Conservation (phyloP, 345 rosid genomes). For the Toxicodendron radicans region DNA sequence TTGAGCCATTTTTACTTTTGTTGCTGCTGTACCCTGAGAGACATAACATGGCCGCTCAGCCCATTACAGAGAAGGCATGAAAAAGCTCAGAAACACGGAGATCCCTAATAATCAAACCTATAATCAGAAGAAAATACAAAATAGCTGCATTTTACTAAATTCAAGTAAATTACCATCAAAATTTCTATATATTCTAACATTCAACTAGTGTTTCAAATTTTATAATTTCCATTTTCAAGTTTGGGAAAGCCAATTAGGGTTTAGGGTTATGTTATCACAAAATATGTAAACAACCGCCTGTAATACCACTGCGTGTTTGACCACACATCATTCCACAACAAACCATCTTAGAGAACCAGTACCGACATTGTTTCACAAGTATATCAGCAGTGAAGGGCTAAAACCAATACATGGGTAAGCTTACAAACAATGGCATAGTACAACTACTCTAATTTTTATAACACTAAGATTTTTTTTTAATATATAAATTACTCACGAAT, state of each 20-base stretch:
- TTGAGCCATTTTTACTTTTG: constrained; percentile 92
- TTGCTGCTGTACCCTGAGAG: constrained; percentile 85
- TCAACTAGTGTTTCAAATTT: background rate
- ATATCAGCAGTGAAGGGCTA: no score
- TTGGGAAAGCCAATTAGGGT: background rate
- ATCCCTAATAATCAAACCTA: background rate
- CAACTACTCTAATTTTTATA: no score
- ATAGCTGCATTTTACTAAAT: background rate
- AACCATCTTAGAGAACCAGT: no score
- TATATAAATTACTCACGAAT: no score
- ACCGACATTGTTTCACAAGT: no score
- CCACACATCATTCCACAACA: no score
- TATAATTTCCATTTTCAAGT: background rate
- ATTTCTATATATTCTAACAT: no score
- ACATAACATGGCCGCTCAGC: constrained; percentile 22
- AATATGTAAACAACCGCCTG: no score
- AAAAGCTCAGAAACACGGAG: background rate
- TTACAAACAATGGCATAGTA: no score
- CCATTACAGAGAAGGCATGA: constrained; percentile 15
- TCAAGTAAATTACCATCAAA: background rate
- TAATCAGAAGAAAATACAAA: background rate
- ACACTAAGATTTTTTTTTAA: no score
- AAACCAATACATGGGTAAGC: no score
- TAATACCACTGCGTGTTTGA: no score
- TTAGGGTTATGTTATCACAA: constrained; percentile 22